Base-by-base conservation (phyloP, 2,329 filamentous ascomycete genomes). In the Talaromyces sp. region DNA sequence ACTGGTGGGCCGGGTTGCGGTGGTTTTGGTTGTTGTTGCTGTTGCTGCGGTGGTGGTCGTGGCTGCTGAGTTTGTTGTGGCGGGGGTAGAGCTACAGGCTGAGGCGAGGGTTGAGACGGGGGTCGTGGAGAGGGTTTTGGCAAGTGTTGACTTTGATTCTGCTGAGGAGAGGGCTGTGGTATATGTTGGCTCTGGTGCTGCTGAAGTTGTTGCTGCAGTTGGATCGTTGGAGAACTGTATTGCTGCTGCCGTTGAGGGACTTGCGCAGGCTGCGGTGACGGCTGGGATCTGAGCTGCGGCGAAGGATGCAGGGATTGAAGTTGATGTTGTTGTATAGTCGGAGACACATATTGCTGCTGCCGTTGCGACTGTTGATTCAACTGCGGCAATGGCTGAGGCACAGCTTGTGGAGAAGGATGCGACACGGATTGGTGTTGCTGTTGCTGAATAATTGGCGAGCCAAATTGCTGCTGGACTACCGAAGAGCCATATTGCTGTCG, bases 381-480 rank as follows among this genome's bases (percentile, higher is more conserved):
- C 15, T 66, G 67, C 45, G 68, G 71, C 52, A 67, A 64, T 19
- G 49, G 58, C 31, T 70, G 73, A 66, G 70, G 68, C 45, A 70
- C 66, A 63, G 68, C 70, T 37, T 71, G 69, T 41, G 43, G 50
- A 43, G 65, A 37, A 22, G 27, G 62, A 15, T 56, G 66, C 33
- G 47, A 65, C 33, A 58, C 64, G 35, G 63, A 66, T 56, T 67
- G 67, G 22, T 2, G 49, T 22, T 56, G 61, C 27, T 47, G 39
- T 35, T 47, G 39, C n/a, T 49, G 58, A n/a, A 70, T 74, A 17
- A 70, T 72, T 66, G 75, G 63, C 11, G 76, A 60, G 62, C 68
- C 69, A 25, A 75, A n/a, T 70, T 63, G 61, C 31, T 63, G 61
- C 41, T 57, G 61, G 9, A 39, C 15, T 19, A 49, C 27, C 39